Evolutionary conservation across 495 filamentous ascomycete species (phyloP).

Genomic region (Neurospora sublineolata): DNA sequence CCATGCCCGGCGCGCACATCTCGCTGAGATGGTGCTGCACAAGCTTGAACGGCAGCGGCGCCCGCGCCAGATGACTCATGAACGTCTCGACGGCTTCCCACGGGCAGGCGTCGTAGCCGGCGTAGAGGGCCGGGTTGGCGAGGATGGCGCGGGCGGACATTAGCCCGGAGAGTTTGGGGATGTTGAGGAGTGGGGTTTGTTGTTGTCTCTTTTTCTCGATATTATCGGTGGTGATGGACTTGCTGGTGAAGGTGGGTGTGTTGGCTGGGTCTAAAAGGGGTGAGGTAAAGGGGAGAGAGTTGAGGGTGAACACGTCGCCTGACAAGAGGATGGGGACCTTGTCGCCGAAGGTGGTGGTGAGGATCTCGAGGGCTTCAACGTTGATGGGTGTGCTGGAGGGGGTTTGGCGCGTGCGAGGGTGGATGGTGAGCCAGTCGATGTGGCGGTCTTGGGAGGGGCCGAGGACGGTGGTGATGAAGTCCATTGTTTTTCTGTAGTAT

Average conservation of each 20-base stretch:
- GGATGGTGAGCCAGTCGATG: slow-evolving; percentile 53
- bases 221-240: slow-evolving; percentile 13
- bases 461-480: slow-evolving; percentile 39
- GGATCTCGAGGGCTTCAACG: slow-evolving; percentile 43
- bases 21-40: slow-evolving; percentile 51
- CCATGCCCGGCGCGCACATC: slow-evolving; percentile 47
- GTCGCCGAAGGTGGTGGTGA: slow-evolving; percentile 34
- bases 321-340: slow-evolving; percentile 48
- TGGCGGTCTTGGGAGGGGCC: slow-evolving; percentile 31
- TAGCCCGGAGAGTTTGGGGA: slow-evolving; percentile 36
- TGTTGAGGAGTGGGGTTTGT: slow-evolving; percentile 7
- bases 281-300: slow-evolving; percentile 32
- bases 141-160: slow-evolving; percentile 56
- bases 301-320: slow-evolving; percentile 48
- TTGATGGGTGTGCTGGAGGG: slow-evolving; percentile 46
- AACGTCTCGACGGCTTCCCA: slow-evolving; percentile 50
- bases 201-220: not conserved
- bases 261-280: slow-evolving; percentile 17
- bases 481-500: slow-evolving; percentile 28
- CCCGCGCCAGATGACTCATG: slow-evolving; percentile 37
- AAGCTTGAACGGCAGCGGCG: slow-evolving; percentile 47
- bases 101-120: slow-evolving; percentile 42
- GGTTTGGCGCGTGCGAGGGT: slow-evolving; percentile 46
- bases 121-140: slow-evolving; percentile 51
- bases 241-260: slow-evolving; percentile 15